Evolutionary conservation across 495 filamentous ascomycete species (phyloP), one percentile per base, ranked within the genome.

Genomic region (Immersiella caudata): DNA sequence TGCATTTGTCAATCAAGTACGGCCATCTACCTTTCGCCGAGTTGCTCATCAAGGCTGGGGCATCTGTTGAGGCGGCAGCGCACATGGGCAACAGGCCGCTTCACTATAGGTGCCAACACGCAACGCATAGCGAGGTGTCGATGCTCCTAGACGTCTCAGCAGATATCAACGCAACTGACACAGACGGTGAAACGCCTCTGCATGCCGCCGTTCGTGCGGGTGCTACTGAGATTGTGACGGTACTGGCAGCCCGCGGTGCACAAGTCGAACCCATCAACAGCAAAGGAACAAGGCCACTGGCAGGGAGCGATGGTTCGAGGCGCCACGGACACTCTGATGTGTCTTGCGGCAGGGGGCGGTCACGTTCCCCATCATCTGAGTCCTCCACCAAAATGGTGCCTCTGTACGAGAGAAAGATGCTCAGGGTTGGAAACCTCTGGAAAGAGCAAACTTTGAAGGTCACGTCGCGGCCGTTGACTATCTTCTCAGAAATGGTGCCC

Each of bases 391-490:
- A 59, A 11, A 59, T n/a, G 56, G 56, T 6, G 56, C 8, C 4
- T n/a, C 56, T 6, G 24, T 59, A 20, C 22, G 56, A 22, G 56
- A 59, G 25, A 18, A 14, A 20, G 56, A 59, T 35, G 56, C 56
- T 1, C 56, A 59, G 18, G 56, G 56, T 22, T 59, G 56, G 56
- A 22, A 59, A 6, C 56, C 56, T 29, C 56, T 59, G 27, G 6
- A 22, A 33, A n/a, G 35, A 26, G 64, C 64, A 24, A 54, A 52
- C 16, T 66, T 66, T 18, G 33, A 20, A 22, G 64, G 64, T 20
- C 64, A 66, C 49, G 33, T 33, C 29, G 52, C 59, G 29, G 64
- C 64, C n/a, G 64, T 66, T 21, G 52, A 52, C 5, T 58, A 51
- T 33, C 64, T 66, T 16, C 33, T 66, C 5, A 52, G 64, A 12